These are phyloP conservation scores for Arachis monticola DNA, from an alignment of 331 rosid genomes.

Conservation along the genomic window DNA sequence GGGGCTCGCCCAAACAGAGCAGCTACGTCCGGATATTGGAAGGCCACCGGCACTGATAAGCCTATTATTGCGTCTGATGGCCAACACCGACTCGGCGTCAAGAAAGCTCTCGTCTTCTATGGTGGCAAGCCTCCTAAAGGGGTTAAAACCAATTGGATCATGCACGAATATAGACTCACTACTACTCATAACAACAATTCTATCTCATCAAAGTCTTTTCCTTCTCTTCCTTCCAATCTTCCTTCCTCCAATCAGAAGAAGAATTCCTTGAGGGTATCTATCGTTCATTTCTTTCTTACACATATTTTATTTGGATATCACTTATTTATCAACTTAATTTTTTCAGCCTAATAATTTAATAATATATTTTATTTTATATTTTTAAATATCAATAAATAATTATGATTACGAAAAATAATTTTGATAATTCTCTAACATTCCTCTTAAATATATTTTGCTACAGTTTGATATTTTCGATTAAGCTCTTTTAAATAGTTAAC, in stretches of 20 bases:
- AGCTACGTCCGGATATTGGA: slow-evolving; percentile 93
- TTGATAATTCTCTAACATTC: no score
- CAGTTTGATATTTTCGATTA: no score
- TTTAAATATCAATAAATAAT: no score
- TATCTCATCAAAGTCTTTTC: slow-evolving; percentile 33
- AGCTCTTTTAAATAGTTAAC: no score
- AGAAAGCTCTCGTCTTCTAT: slow-evolving; percentile 85
- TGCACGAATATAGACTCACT: slow-evolving; percentile 84
- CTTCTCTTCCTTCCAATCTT: slow-evolving; percentile 23
- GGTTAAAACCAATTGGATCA: slow-evolving; percentile 84
- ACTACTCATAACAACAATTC: slow-evolving; percentile 32
- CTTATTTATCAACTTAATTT: no score
- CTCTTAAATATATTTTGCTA: no score
- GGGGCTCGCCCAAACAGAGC: slow-evolving; percentile 91
- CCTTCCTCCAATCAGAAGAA: slow-evolving; percentile 40
- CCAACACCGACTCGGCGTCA: slow-evolving; percentile 71
- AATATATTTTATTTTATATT: no score
- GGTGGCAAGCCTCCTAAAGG: slow-evolving; percentile 95
- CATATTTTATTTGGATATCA: no score
- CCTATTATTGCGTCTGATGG: slow-evolving; percentile 64
- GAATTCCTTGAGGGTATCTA: slow-evolving; percentile 63
- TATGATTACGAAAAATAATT: no score
- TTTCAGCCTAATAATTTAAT: no score
- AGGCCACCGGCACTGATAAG: slow-evolving; percentile 88
- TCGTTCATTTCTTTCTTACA: no score